Evolutionary conservation across 2,329 filamentous ascomycete species (phyloP), one percentile per base, ranked within the genome.

Genomic region (Trichoderma sp.): DNA sequence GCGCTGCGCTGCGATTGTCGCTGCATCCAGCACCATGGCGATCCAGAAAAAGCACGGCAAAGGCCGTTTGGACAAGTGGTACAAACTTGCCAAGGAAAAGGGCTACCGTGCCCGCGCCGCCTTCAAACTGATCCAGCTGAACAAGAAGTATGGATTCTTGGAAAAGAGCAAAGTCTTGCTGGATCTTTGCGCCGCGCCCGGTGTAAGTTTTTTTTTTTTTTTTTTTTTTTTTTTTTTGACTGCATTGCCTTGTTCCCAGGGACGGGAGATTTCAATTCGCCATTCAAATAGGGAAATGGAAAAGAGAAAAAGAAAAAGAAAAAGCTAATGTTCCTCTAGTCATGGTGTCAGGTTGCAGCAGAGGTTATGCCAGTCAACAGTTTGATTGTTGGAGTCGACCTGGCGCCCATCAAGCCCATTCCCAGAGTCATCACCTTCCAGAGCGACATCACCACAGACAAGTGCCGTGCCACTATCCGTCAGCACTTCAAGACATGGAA

Each of bases 21-120:
- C 32, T 58, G 37, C 35, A 69, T 52, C 25, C 25, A 69, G 64
- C 69, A 72, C 66, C 67, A 98, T 98, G 95, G 94, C 92, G 76
- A 94, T 98, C 76, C 93, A 98, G 78, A 97, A 98, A 87, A 98
- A 98, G 87, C 92, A 97, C 83, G 94, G 93, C 82, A 98, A 98
- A 84, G 94, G 94, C 80, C 94, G 94, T 87, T 86, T 97, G 76
- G 95, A 99, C 82, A 97, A 98, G 82, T 98, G 94, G 92, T 99
- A 98, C 82, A 94, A 94, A 78, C 89, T 98, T 75, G 95, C 95
- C 70, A 99, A 99, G 81, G 95, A 99, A 80, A 98, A 97, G 81
- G 95, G 95, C 70, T 99, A 97, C 78, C 87, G 95, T 76, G 94
- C 95, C 70, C 88, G 95, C 86, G 94, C 95, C 74, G 94, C 95